A percentile compares a stretch with the other conserved stretches of the same genome.
These are phyloP conservation scores for Pulveroboletus sp. DNA, from an alignment of 768 basidiomycete genomes.

Conservation along the genomic window DNA sequence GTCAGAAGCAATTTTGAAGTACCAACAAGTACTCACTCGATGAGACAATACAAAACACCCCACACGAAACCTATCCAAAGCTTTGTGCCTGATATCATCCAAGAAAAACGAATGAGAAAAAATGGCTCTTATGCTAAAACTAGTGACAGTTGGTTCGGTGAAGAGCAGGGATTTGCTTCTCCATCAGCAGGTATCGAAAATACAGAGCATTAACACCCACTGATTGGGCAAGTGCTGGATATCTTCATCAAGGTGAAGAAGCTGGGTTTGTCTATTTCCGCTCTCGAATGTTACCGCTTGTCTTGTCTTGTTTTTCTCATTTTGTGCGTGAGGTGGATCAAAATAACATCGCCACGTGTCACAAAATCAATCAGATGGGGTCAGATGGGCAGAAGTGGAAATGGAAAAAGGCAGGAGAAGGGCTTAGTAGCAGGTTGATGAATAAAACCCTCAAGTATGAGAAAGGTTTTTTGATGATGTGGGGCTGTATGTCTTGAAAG, in stretches of 20 bases:
- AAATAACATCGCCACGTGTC: conserved; percentile 67
- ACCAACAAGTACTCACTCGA: conserved; percentile 44
- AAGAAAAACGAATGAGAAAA: conserved; percentile 1
- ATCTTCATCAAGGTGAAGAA: no score
- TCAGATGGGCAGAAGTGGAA: no score
- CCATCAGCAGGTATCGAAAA: background rate
- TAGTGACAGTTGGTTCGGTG: conserved; percentile 65
- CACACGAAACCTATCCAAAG: conserved; percentile 73
- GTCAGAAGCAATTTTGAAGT: conserved; percentile 1
- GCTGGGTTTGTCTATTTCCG: conserved; percentile 59
- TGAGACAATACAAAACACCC: conserved; percentile 69
- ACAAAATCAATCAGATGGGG: no score
- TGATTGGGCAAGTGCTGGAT: conserved; percentile 68
- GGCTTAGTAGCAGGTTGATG: no score
- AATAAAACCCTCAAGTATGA: no score
- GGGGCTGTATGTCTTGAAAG: no score
- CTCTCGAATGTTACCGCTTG: conserved; percentile 53
- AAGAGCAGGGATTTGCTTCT: conserved; percentile 19
- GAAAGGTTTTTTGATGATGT: no score
- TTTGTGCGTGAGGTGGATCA: conserved; percentile 59
- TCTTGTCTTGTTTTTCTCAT: conserved; percentile 65
- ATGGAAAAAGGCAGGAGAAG: no score
- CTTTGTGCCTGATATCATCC: no score
- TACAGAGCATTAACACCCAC: conserved; percentile 40
- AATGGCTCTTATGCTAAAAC: conserved; percentile 62